phyloP scores from a whole-genome alignment of 1,139 yeast genomes.

The Torulaspora globosa region DNA sequence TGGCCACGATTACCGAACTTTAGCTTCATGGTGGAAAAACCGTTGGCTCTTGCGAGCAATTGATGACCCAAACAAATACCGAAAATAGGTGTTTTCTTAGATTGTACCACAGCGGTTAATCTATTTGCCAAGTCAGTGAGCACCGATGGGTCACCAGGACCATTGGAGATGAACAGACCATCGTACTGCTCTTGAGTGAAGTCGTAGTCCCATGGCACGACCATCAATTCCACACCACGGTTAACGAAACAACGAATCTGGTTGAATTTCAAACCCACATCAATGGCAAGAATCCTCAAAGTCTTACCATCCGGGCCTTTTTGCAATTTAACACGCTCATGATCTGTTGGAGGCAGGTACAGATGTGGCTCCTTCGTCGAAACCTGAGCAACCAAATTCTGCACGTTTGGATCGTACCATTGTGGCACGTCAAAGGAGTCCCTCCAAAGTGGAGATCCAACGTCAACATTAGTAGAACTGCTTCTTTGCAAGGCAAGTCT shows the following conservation, averaged over 20 bases:
- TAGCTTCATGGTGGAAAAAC: slow-evolving; percentile 86
- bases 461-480: slow-evolving; percentile 38
- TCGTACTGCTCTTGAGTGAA: slow-evolving; percentile 74
- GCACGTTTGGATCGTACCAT: slow-evolving; percentile 89
- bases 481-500: slow-evolving; percentile 63
- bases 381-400: slow-evolving; percentile 88
- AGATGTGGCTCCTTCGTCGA: slow-evolving; percentile 71
- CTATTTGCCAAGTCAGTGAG: slow-evolving; percentile 48
- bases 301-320: slow-evolving; percentile 69
- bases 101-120: slow-evolving; percentile 55
- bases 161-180: slow-evolving; percentile 94
- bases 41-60: slow-evolving; percentile 90
- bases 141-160: slow-evolving; percentile 98
- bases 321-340: slow-evolving; percentile 42
- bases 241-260: slow-evolving; percentile 95
- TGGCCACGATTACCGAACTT: slow-evolving; percentile 99
- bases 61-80: slow-evolving; percentile 99
- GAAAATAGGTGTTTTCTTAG: slow-evolving; percentile 72
- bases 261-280: slow-evolving; percentile 97
- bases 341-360: slow-evolving; percentile 56
- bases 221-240: slow-evolving; percentile 93
- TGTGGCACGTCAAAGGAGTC: slow-evolving; percentile 69
- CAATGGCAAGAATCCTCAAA: slow-evolving; percentile 81
- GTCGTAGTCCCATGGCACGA: slow-evolving; percentile 95
- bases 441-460: slow-evolving; percentile 49